Conservation (phyloP, 139 green algal species). For the Closterium sp. region DNA sequence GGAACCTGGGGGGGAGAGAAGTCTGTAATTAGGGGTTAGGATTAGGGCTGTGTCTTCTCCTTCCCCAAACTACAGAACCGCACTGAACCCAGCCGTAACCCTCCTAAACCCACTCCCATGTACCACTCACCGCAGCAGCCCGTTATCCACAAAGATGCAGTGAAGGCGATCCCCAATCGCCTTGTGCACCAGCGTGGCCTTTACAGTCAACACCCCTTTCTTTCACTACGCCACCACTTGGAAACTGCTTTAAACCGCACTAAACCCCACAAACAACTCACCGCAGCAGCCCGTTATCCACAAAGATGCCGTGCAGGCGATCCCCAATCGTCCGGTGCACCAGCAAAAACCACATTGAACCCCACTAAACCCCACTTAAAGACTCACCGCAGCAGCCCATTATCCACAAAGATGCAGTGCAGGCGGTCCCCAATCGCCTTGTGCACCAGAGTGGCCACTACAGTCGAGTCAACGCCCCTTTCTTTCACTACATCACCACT, state of each 20-base stretch:
- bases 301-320: slow-evolving; percentile 97
- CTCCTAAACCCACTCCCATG: neutral
- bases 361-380: neutral
- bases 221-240: no score
- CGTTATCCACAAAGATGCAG: slow-evolving; percentile 99
- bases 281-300: slow-evolving; percentile 96
- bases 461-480: slow-evolving; percentile 68
- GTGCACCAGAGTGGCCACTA: slow-evolving; percentile 95
- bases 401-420: slow-evolving; percentile 99
- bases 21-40: neutral
- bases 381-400: slow-evolving; percentile 76
- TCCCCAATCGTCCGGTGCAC: slow-evolving; percentile 92
- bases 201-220: slow-evolving; percentile 73
- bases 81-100: neutral
- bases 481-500: no score
- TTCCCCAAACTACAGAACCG: neutral
- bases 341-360: slow-evolving; percentile 53
- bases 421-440: slow-evolving; percentile 84
- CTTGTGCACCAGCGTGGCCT: slow-evolving; percentile 92
- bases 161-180: slow-evolving; percentile 89
- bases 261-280: slow-evolving; percentile 56
- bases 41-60: no score
- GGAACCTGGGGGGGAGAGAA: slow-evolving; percentile 49
- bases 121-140: slow-evolving; percentile 66
- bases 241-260: no score